Evolutionary conservation across 2,329 filamentous ascomycete species (phyloP), one percentile per base, ranked within the genome.

Genomic region (Plenodomus tracheiphilus): DNA sequence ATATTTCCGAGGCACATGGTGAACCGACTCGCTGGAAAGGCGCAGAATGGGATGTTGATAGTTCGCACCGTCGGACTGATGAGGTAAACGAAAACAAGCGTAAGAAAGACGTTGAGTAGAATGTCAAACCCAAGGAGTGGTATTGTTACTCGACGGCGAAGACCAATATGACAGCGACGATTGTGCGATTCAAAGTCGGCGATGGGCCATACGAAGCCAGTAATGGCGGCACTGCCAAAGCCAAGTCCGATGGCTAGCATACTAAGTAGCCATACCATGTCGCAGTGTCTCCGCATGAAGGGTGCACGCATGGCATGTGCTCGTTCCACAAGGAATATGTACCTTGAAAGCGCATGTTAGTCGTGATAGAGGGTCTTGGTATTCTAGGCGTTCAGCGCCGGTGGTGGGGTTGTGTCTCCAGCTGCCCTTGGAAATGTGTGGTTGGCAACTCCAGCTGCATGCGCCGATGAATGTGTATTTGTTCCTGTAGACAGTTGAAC

Each of bases 301-400:
- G 70, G 63, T 6, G 67, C 59, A 32, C 73, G 65, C 15, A 76
- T 54, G 6, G 66, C 65, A 49, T 76, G 74, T 9, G 68, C 65
- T 19, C 75, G 62, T 49, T 77, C 75, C 19, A 76, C 65, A 1
- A 77, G 64, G 47, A 76, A 76, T 4, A 75, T 51, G 45, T 76
- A 75, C 59, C 70, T 71, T 18, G 3, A 43, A 9, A 8, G 18
- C 7, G 2, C 3, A 4, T 25, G n/a, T 53, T 13, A 35, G n/a
- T 25, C 41, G 17, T 13, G 19, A 9, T 10, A 15, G 16, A 1
- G 10, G 30, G 13, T 25, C 5, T 25, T 25, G 10, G n/a, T n/a
- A n/a, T n/a, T n/a, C n/a, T n/a, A n/a, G n/a, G n/a, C n/a, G n/a
- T n/a, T n/a, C n/a, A n/a, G n/a, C n/a, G n/a, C n/a, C n/a, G n/a